Evolutionary conservation across 2,329 filamentous ascomycete genomes (phyloP), one percentile per base, ranked within the genome.

Genomic region (Aschersonia sp.): DNA sequence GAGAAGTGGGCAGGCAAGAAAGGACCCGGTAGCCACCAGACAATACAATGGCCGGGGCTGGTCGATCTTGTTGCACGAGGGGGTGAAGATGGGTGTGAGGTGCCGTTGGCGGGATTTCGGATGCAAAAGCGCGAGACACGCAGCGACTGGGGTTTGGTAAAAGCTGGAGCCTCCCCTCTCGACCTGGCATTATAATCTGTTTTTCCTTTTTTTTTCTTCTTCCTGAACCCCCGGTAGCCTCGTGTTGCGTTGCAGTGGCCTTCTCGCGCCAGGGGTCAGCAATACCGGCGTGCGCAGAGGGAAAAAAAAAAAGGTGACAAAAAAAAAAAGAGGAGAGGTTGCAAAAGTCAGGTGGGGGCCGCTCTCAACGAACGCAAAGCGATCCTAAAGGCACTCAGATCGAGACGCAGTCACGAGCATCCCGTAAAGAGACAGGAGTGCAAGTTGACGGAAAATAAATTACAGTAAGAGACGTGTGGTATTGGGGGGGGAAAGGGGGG

Each of bases 91-190:
- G 44, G 49, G 44, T 32, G 49, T 46, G 46, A 12, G 6, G 9
- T 28, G 40, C 20, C n/a, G 31, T 46, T 48, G 49, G 48, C 38
- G 45, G 49, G 49, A 45, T 48, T 46, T 35, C 49, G 49, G 49
- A 48, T 48, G 43, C 47, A 48, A 43, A 47, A 44, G 49, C 49
- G 49, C 49, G 49, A 51, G 49, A 51, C 49, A 51, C 49, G 31
- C 49, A 46, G 46, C 40, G 47, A 48, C 49, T 51, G 45, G 49
- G 40, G 40, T 42, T 4, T 12, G 49, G 40, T 46, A 46, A 45
- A 28, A 35, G 47, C 45, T 45, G 44, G 47, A 48, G 40, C 44
- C 46, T 41, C 48, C 20, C 20, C 20, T 46, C 44, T 47, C 12
- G 41, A 44, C 44, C 43, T 45, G 35, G 31, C 32, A 10, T 30